These are phyloP conservation scores for Microstegium vimineum DNA, from an alignment of 176 grass and related monocot species.

Conservation along the genomic window DNA sequence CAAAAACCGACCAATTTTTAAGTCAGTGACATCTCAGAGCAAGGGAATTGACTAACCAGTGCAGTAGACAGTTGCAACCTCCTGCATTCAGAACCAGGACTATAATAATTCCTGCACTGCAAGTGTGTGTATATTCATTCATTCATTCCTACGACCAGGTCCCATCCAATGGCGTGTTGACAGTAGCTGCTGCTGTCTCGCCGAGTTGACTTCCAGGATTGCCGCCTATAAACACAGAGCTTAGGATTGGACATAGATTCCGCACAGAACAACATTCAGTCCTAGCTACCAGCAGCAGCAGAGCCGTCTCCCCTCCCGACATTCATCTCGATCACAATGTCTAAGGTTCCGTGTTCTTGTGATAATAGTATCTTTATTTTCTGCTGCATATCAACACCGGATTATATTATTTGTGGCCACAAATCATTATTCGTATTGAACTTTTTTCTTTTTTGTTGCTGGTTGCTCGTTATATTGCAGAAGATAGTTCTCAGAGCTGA, in stretches of 20 bases:
- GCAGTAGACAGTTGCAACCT: neutral
- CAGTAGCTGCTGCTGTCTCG: neutral
- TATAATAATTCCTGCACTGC: neutral
- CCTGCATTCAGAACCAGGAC: neutral
- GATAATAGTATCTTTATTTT: neutral
- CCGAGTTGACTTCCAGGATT: neutral
- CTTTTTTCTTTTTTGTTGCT: neutral
- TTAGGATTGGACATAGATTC: neutral
- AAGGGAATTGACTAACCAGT: neutral
- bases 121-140: neutral
- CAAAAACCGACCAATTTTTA: slow-evolving; percentile 2
- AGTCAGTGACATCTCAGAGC: neutral
- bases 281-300: neutral
- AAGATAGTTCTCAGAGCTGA: slow-evolving; percentile 50
- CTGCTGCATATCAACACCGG: no score
- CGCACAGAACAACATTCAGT: neutral
- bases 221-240: slow-evolving; percentile 12
- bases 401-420: no score
- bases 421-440: neutral
- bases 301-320: no score
- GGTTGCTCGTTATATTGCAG: slow-evolving; percentile 2
- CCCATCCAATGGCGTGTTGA: neutral
- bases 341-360: slow-evolving; percentile 16
- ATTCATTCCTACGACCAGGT: slow-evolving; percentile 32
- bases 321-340: slow-evolving; percentile 14